Conservation (phyloP, 441 rosid genomes). For the Adansonia madagascariensis region DNA sequence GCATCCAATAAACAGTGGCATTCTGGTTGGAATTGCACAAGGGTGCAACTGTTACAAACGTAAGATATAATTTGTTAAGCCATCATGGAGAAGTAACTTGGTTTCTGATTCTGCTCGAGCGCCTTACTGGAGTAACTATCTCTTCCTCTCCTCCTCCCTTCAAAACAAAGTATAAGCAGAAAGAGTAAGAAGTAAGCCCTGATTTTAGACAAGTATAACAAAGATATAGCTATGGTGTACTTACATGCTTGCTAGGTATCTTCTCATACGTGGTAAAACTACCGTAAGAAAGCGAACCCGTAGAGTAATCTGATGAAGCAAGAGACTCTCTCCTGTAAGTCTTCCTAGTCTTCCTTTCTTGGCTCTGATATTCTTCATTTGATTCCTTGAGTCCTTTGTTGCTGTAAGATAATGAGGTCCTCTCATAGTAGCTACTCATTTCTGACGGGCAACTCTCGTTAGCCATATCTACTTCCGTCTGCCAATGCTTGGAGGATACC, state of each 20-base stretch:
- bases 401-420: constrained; percentile 42
- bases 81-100: constrained; percentile 61
- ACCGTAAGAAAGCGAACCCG: constrained; percentile 66
- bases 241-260: constrained; percentile 58
- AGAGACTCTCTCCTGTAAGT: constrained; percentile 60
- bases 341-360: constrained; percentile 44
- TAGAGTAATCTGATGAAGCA: constrained; percentile 75
- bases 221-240: constrained; percentile 27
- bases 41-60: constrained; percentile 24
- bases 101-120: constrained; percentile 79
- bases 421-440: constrained; percentile 60
- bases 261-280: constrained; percentile 89
- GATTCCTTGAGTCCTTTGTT: constrained; percentile 38
- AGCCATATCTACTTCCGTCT: constrained; percentile 45
- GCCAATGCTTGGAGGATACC: constrained; percentile 41
- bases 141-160: constrained; percentile 58
- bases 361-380: constrained; percentile 51
- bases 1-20: constrained; percentile 24
- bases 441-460: constrained; percentile 67
- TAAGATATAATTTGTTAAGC: background rate
- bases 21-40: constrained; percentile 28
- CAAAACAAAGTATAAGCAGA: constrained; percentile 28
- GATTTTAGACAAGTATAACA: background rate
- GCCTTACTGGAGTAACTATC: constrained; percentile 75
- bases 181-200: constrained; percentile 19